Base-by-base conservation (phyloP, 2,329 filamentous ascomycete genomes). In the Cercospora sesami region DNA sequence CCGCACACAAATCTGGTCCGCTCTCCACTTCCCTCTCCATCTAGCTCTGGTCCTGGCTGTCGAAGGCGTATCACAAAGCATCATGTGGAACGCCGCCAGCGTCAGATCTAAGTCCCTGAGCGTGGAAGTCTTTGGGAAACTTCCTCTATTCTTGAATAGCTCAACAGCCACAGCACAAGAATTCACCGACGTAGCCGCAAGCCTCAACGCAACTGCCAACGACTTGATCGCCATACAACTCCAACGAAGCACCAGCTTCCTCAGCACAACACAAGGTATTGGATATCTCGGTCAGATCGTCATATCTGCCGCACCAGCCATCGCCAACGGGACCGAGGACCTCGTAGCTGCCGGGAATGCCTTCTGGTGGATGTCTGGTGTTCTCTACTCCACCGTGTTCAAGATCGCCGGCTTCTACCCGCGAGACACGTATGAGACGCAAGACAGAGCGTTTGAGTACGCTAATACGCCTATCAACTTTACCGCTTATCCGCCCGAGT, bases 41-140 rank as follows among this genome's bases (percentile, higher is more conserved):
- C 61, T 74, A 7, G 63, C 65, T 12, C 64, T 68, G 18, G 63
- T 69, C n/a, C 63, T 70, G 9, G 55, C 64, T 23, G 65, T 76
- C 26, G 60, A 71, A 66, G 71, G 73, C n/a, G 64, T 76, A 39
- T 74, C 74, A 5, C 75, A 79, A 23, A 73, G 78, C 36, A 73
- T 80, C 59, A 73, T 76, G 58, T 80, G 77, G 76, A 71, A 71
- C 7, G 73, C 72, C 18, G 65, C 73, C 10, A 62, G 61, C 48
- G 64, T 33, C 30, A 59, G 74, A 16, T 65, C 60, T 33, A 57
- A 53, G 8, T 33, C 9, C 9, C 61, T 73, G n/a, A 30, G 59
- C 62, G 57, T 60, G 18, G 58, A 65, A 30, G 23, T 61, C 8
- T 21, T 33, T 9, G 18, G n/a, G 31, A 42, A 42, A 31, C 10